These are phyloP conservation scores for Neonectria neomacrospora DNA, from an alignment of 2,329 filamentous ascomycete genomes.

Conservation along the genomic window DNA sequence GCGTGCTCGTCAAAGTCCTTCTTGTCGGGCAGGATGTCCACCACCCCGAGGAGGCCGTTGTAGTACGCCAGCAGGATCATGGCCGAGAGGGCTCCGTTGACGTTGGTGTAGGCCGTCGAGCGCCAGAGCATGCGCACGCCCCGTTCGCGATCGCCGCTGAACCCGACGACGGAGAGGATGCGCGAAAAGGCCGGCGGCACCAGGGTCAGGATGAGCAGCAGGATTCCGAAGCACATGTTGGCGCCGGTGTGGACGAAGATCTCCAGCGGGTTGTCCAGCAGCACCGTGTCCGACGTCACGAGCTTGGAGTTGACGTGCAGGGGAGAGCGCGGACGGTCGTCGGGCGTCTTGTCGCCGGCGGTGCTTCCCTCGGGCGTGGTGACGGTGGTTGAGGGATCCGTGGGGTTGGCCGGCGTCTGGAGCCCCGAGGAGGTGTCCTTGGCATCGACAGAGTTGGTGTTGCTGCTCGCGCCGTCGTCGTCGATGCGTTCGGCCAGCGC, in stretches of 20 bases:
- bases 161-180: constrained; percentile 88
- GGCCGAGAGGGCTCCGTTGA: constrained; percentile 91
- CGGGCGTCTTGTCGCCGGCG: constrained; percentile 36
- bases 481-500: constrained; percentile 40
- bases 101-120: constrained; percentile 83
- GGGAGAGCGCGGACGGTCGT: constrained; percentile 33
- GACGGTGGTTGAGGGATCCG: constrained; percentile 32
- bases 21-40: constrained; percentile 81
- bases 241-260: constrained; percentile 89
- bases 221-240: constrained; percentile 88
- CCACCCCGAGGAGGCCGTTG: constrained; percentile 85
- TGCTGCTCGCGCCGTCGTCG: constrained; percentile 21
- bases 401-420: constrained; percentile 53
- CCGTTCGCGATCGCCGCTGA: constrained; percentile 85
- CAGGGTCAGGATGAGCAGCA: constrained; percentile 90
- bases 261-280: constrained; percentile 81
- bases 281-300: constrained; percentile 67
- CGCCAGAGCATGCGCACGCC: constrained; percentile 92
- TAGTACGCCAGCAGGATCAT: constrained; percentile 87
- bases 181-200: constrained; percentile 91
- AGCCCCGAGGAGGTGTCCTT: constrained; percentile 59
- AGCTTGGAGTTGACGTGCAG: constrained; percentile 45
- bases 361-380: constrained; percentile 33
- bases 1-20: constrained; percentile 64
- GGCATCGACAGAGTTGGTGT: constrained; percentile 45